Conservation (phyloP, 2,329 filamentous ascomycete genomes). For the Sporothrix brasiliensis region DNA sequence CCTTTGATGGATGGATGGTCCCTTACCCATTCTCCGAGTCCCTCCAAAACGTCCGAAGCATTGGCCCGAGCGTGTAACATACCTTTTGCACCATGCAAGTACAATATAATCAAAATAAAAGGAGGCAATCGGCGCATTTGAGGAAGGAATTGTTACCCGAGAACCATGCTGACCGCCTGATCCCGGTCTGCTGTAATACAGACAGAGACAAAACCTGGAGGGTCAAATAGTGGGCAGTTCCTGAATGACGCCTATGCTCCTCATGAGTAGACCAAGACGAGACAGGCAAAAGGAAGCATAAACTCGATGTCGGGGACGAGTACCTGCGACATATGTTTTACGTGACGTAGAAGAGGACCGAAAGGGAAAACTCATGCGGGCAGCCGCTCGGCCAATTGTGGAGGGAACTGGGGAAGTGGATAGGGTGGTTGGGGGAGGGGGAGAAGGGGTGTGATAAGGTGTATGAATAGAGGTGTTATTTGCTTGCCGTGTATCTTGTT, state of each 20-base stretch:
- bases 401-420: slow-evolving; percentile 5
- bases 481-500: not conserved
- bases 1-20: not conserved
- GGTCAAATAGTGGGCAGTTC: not conserved
- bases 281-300: not conserved
- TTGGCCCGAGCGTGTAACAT: slow-evolving; percentile 4
- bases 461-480: not conserved
- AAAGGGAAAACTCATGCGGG: slow-evolving; percentile 17
- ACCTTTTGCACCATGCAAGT: not conserved
- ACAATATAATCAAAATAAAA: not conserved
- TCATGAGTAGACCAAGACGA: not conserved
- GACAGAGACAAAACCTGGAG: not conserved
- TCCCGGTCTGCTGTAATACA: not conserved
- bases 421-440: not conserved
- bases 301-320: not conserved
- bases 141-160: not conserved
- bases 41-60: not conserved
- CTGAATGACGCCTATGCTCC: not conserved
- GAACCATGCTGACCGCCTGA: not conserved
- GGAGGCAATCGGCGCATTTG: no score
- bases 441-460: no score
- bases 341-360: slow-evolving; percentile 14
- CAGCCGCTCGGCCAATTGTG: slow-evolving; percentile 19
- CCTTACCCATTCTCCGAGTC: slow-evolving; percentile 13
- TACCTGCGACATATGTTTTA: not conserved